Base-by-base conservation (phyloP, 768 basidiomycete species). In the Tricholoma flavovirens region DNA sequence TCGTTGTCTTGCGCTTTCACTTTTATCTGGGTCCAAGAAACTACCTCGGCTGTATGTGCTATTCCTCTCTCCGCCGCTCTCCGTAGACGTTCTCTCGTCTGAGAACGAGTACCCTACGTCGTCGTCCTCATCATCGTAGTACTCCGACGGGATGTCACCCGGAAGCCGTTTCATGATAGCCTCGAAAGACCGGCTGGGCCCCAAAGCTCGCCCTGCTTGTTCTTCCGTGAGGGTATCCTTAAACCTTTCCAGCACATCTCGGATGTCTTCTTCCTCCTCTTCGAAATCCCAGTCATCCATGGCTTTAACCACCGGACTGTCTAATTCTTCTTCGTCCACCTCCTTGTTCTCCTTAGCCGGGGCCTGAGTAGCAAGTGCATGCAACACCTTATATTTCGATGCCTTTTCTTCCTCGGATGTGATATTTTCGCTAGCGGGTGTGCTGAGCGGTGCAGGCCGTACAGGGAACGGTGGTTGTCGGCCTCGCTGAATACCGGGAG, bases 11-110 rank as follows among this genome's bases (percentile, higher is more conserved):
- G 76, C 73, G 61, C 73, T 67, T 61, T 74, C 76, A 59, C 83
- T 84, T 67, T 75, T 75, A 30, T 80, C 77, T 19, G 70, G 66
- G 59, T 84, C 83, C 64, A 84, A 56, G 53, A 85, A 70, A 59
- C 81, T 83, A 48, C 69, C 66, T 6, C 80, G 77, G 58, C 78
- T 78, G 63, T 82, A 79, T 50, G 78, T 68, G 66, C 75, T 74
- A 17, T 66, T 71, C 14, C 72, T 67, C 21, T 69, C 64, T 57
- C 68, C 60, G 56, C 66, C 50, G 54, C 57, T 57, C 62, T 70
- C 60, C 57, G 69, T 66, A 29, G 63, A 55, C 53, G 59, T 58
- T 42, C 35, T 60, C n/a, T 56, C 59, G 42, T 60, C 64, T n/a
- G 51, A 55, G 24, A 61, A 62, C 5, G 52, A 57, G 24, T 51